A percentile compares a stretch with the other conserved stretches of the same genome.
Evolutionary conservation across 768 basidiomycete species (phyloP).

Genomic region (Amanita inopinata): DNA sequence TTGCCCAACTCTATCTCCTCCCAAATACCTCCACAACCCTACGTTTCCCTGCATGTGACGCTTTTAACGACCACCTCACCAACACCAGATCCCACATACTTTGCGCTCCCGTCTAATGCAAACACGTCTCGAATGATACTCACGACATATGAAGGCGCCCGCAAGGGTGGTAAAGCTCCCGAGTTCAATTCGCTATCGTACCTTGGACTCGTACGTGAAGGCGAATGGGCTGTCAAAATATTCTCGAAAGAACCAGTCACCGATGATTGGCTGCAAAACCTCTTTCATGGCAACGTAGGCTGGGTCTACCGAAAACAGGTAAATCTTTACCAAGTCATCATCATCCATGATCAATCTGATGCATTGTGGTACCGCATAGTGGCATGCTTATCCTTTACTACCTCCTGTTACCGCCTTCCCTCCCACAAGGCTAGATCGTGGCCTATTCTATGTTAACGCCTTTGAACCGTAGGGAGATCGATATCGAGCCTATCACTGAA

Average conservation of each 20-base stretch:
- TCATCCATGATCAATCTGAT: not conserved
- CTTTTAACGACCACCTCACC: constrained; percentile 71
- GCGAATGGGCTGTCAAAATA: constrained; percentile 77
- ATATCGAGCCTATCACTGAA: constrained; percentile 2
- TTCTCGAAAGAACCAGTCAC: constrained; percentile 60
- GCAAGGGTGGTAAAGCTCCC: constrained; percentile 47
- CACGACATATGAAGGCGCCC: constrained; percentile 57
- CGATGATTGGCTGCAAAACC: constrained; percentile 57
- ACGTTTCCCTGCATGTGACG: constrained; percentile 83
- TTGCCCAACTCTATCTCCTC: constrained; percentile 38
- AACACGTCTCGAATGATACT: constrained; percentile 56
- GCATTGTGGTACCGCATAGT: constrained; percentile 36
- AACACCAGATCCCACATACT: constrained; percentile 54
- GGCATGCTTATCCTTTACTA: constrained; percentile 74
- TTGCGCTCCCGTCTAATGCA: constrained; percentile 38
- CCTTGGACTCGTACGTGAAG: constrained; percentile 47
- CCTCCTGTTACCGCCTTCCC: constrained; percentile 61
- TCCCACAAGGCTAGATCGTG: constrained; percentile 65
- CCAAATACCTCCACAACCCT: constrained; percentile 60
- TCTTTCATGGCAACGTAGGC: constrained; percentile 59
- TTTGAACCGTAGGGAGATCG: constrained; percentile 69
- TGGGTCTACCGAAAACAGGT: constrained; percentile 84
- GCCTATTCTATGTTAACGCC: constrained; percentile 86
- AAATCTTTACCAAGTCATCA: constrained; percentile 10
- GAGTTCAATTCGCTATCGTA: constrained; percentile 87